Evolutionary conservation across 164 flowering plant species (phyloP).

Genomic region (Macadamia tetraphylla): DNA sequence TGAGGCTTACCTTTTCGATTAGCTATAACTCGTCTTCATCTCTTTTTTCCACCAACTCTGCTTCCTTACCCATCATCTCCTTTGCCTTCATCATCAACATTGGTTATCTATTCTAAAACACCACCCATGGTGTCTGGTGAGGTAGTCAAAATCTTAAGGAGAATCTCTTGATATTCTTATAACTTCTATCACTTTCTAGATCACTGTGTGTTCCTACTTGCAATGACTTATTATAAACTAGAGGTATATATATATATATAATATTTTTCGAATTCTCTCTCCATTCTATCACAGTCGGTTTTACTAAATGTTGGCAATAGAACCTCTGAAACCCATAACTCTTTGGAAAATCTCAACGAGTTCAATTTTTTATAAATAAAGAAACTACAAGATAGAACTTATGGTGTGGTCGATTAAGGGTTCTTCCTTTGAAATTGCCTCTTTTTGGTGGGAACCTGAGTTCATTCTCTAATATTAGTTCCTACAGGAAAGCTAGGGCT

Average conservation of each 20-base stretch:
- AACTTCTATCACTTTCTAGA: not conserved
- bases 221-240: not conserved
- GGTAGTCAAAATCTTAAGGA: no score
- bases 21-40: conserved; percentile 64
- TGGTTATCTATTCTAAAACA: no score
- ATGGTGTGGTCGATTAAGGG: conserved; percentile 23
- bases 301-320: conserved; percentile 29
- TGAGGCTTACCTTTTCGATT: conserved; percentile 70
- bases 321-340: conserved; percentile 25
- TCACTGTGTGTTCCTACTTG: not conserved
- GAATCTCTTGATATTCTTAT: no score
- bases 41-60: not conserved
- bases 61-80: no score
- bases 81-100: no score
- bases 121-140: no score
- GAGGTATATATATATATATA: not conserved
- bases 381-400: conserved; percentile 15
- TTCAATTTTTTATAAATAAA: conserved; percentile 7
- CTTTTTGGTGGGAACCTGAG: conserved; percentile 19
- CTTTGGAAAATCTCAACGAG: conserved; percentile 12
- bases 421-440: conserved; percentile 13
- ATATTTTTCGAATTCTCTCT: not conserved
- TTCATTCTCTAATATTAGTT: conserved; percentile 11
- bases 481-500: conserved; percentile 17
- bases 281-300: not conserved